Conservation (phyloP, 805 yeast species). For the Candida coleopterorum region DNA sequence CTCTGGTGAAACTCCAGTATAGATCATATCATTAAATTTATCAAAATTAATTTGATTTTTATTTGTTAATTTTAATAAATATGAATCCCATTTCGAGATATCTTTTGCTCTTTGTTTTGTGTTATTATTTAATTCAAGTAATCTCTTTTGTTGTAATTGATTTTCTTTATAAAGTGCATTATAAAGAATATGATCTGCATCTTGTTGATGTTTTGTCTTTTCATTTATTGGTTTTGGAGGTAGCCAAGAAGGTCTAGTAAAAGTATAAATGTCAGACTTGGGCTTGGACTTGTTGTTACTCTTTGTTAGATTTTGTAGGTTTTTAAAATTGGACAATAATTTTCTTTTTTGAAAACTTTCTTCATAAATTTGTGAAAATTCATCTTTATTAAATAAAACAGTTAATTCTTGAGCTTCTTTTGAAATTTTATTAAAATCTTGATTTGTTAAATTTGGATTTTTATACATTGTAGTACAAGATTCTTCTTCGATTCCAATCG, state of each 20-base stretch:
- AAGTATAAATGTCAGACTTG: conserved; percentile 31
- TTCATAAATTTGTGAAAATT: conserved; percentile 19
- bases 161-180: conserved; percentile 39
- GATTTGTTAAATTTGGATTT: not conserved
- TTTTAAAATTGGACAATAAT: conserved; percentile 18
- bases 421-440: conserved; percentile 17
- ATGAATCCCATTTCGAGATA: conserved; percentile 15
- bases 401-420: conserved; percentile 32
- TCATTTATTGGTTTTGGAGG: conserved; percentile 62
- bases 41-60: conserved; percentile 1
- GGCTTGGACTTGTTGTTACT: too few relatives aligned
- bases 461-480: not conserved
- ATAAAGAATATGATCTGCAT: conserved; percentile 43
- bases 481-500: conserved; percentile 2
- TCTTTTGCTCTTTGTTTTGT: conserved; percentile 35
- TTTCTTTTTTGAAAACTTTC: conserved; percentile 20
- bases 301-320: conserved; percentile 3
- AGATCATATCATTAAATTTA: conserved; percentile 4
- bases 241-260: conserved; percentile 58
- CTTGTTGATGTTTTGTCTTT: conserved; percentile 47
- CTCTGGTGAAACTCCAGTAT: conserved; percentile 10
- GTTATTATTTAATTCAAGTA: conserved; percentile 25
- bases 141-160: conserved; percentile 23
- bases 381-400: conserved; percentile 23
- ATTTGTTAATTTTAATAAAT: conserved; percentile 10